Base-by-base conservation (phyloP, 139 green algal genomes). In the Coccomyxa sp. region DNA sequence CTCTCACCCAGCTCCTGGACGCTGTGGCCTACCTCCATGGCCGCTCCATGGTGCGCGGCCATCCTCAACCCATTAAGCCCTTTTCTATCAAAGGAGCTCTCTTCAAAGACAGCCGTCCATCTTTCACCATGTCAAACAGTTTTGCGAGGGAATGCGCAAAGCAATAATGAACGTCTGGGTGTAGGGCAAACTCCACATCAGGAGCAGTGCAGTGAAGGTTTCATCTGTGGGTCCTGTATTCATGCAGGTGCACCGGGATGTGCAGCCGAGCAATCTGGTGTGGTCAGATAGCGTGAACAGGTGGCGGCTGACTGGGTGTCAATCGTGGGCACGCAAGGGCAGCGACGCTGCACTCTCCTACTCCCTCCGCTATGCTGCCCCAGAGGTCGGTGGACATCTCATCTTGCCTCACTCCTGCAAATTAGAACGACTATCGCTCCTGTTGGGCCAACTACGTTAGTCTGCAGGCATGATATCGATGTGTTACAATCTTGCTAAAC, bases 11-110 rank as follows among this genome's bases (percentile, higher is more conserved):
- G 58, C 66, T 79, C 13, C 32, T 68, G 32, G 81, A 84, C 16
- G 81, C 67, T 15, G 32, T 84, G 17, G 32, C 31, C 81, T 84
- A 84, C 81, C 81, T 84, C 31, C 81, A 84, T 66, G 31, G 71
- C 71, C 71, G 71, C 71, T 18, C 23, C 71, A 38, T 77, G 71
- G 71, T 77, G 23, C 21, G n/a, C 27, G 27, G 23, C 66, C 66
- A 51, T 7, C 7, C 38, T 51, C 38, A 51, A 51, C 3, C 3
- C 38, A 11, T 7, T 7, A 51, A 7, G 38, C 38, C 38, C 7
- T 51, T 7, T 11, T 51, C 38, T 7, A 51, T 51, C 3, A 3
- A 51, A 7, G 38, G 38, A 51, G 38, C 38, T 51, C 7, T 7
- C 38, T 11, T 3, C 38, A 51, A 7, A 51, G 38, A 51, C 38